These are phyloP conservation scores for Alternaria consortialis DNA, from an alignment of 2,329 filamentous ascomycete genomes.

Conservation along the genomic window DNA sequence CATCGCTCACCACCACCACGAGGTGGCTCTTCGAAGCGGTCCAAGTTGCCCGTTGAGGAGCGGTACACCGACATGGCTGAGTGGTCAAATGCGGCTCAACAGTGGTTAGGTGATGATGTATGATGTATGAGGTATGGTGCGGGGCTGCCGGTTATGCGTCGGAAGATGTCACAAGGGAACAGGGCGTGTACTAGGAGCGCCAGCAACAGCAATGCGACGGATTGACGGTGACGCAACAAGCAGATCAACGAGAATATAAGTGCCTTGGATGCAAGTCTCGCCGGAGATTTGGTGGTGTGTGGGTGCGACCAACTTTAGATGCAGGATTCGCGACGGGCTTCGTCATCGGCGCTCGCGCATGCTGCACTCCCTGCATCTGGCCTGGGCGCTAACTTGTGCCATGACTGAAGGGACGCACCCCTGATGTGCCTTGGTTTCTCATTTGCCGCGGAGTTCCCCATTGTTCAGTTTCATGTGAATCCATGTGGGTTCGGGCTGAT, in stretches of 20 bases:
- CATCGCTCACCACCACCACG: constrained; percentile 52
- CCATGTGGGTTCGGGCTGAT: constrained; percentile 19
- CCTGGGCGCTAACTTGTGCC: constrained; percentile 18
- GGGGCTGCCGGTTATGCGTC: constrained; percentile 28
- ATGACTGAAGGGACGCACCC: constrained; percentile 23
- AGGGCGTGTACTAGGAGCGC: constrained; percentile 6
- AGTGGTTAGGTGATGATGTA: constrained; percentile 19
- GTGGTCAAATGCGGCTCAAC: constrained; percentile 8
- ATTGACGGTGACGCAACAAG: constrained; percentile 12
- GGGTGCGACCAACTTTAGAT: constrained; percentile 36
- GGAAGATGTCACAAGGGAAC: constrained; percentile 5
- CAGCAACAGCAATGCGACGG: constrained; percentile 4
- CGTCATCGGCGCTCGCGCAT: constrained; percentile 39
- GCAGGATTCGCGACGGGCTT: constrained; percentile 26
- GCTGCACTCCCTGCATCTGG: constrained; percentile 17
- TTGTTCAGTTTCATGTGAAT: constrained; percentile 9
- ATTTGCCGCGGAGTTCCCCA: constrained; percentile 19
- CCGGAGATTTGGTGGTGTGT: constrained; percentile 22
- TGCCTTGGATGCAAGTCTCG: constrained; percentile 11
- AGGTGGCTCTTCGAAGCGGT: constrained; percentile 52
- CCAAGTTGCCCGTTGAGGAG: constrained; percentile 55
- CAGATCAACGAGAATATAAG: constrained; percentile 26
- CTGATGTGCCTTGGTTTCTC: constrained; percentile 13
- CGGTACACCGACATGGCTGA: constrained; percentile 44
- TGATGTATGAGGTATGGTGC: constrained; percentile 22